A percentile compares a stretch with the other conserved stretches of the same genome.
Conservation (phyloP, 2,329 filamentous ascomycete species). For the Neopestalotiopsis sp. region DNA sequence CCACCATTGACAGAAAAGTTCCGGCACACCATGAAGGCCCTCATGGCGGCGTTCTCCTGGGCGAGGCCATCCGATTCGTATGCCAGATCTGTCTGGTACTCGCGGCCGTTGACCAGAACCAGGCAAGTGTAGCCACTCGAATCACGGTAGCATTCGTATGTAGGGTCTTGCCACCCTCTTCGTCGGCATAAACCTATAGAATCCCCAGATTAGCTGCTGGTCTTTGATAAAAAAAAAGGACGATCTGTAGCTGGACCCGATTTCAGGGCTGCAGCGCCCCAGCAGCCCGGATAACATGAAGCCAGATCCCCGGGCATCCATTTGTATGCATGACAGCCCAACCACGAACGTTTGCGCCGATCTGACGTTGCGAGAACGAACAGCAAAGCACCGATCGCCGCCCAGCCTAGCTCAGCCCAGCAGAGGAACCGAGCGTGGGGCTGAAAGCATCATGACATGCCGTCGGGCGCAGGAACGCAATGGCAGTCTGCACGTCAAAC, state of each 20-base stretch:
- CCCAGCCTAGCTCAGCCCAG: neutral
- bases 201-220: conserved; percentile 36
- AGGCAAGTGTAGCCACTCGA: conserved; percentile 83
- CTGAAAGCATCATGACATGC: conserved; percentile 28
- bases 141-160: conserved; percentile 82
- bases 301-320: conserved; percentile 28
- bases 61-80: conserved; percentile 84
- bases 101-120: conserved; percentile 93
- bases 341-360: conserved; percentile 29
- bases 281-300: conserved; percentile 36
- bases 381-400: conserved; percentile 20
- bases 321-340: conserved; percentile 38
- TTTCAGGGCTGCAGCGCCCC: conserved; percentile 27
- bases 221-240: conserved; percentile 24
- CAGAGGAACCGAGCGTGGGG: conserved; percentile 31
- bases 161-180: conserved; percentile 90
- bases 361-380: conserved; percentile 16
- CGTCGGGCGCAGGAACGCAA: conserved; percentile 31
- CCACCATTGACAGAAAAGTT: conserved; percentile 98
- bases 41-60: conserved; percentile 92
- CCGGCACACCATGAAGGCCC: conserved; percentile 95
- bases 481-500: conserved; percentile 36
- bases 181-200: conserved; percentile 86
- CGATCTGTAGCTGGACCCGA: conserved; percentile 30
- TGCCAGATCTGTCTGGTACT: conserved; percentile 89